Evolutionary conservation across 345 rosid genomes (phyloP).

Genomic region (Anastatica hierochuntica): DNA sequence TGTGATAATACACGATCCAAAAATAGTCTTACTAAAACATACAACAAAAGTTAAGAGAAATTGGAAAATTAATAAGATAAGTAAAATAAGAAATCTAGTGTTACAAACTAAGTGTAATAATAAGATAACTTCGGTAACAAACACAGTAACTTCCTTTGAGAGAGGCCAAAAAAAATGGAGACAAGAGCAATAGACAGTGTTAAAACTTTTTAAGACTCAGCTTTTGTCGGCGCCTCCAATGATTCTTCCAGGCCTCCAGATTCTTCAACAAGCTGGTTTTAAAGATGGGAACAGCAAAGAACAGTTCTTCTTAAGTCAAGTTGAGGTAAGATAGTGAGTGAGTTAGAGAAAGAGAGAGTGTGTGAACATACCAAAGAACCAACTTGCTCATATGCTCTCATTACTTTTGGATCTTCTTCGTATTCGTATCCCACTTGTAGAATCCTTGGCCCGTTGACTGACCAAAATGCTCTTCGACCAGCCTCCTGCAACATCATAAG

Average conservation of each 20-base stretch:
- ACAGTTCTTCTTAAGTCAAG: not conserved
- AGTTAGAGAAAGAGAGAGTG: not conserved
- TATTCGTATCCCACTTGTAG: conserved; percentile 82
- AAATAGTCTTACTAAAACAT: too few species aligned
- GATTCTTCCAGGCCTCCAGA: conserved; percentile 34
- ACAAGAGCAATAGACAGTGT: not conserved
- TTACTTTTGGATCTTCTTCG: conserved; percentile 77
- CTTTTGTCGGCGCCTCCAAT: conserved; percentile 25
- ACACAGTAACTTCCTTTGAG: too few species aligned
- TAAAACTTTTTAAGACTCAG: conserved; percentile 15
- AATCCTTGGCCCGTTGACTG: conserved; percentile 73
- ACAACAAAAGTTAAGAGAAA: too few species aligned
- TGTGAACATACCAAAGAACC: conserved; percentile 69
- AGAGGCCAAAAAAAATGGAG: not conserved
- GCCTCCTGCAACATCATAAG: conserved; percentile 44
- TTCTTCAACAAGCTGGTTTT: conserved; percentile 50
- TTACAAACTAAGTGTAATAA: too few species aligned
- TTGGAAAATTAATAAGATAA: too few species aligned
- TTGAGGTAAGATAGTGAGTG: not conserved
- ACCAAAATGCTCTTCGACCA: conserved; percentile 80
- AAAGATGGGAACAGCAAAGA: not conserved
- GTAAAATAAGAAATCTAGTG: too few species aligned
- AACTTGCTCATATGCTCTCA: conserved; percentile 81
- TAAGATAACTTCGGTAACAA: not conserved
- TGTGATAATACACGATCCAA: too few species aligned